These are phyloP conservation scores for Hypoxylon rubiginosum DNA, from an alignment of 2,329 filamentous ascomycete species.

Conservation along the genomic window DNA sequence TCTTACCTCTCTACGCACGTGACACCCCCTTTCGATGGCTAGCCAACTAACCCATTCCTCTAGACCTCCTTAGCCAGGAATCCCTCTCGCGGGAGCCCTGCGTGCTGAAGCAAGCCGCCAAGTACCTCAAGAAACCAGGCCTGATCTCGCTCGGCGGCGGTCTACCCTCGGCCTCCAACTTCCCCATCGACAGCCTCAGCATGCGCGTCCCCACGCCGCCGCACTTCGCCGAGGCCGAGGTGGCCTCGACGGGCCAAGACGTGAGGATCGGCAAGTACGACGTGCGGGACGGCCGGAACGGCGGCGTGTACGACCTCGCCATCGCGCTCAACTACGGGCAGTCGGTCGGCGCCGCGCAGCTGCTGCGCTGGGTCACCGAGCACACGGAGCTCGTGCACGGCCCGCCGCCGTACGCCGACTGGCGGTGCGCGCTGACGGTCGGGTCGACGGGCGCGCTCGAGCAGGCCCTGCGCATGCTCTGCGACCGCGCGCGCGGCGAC, in stretches of 20 bases:
- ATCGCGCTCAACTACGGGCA: slow-evolving; percentile 96
- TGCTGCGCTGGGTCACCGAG: slow-evolving; percentile 92
- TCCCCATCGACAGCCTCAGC: slow-evolving; percentile 85
- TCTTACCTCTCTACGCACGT: not conserved
- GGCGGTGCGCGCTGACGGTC: slow-evolving; percentile 85
- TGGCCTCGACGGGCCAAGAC: slow-evolving; percentile 63
- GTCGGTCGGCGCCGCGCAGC: slow-evolving; percentile 84
- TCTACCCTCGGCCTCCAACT: slow-evolving; percentile 88
- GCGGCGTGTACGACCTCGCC: slow-evolving; percentile 76
- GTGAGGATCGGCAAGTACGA: slow-evolving; percentile 87
- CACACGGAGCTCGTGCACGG: slow-evolving; percentile 92
- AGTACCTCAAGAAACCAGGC: slow-evolving; percentile 82
- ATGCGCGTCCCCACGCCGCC: slow-evolving; percentile 79
- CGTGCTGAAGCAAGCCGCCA: slow-evolving; percentile 86
- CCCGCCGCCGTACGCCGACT: slow-evolving; percentile 92
- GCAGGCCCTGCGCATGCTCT: slow-evolving; percentile 85
- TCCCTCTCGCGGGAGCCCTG: slow-evolving; percentile 72
- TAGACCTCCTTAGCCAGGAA: slow-evolving; percentile 73
- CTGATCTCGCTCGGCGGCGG: slow-evolving; percentile 94
- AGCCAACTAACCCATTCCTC: not conserved
- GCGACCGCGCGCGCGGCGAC: slow-evolving; percentile 76
- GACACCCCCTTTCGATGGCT: slow-evolving; percentile 8
- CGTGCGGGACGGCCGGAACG: slow-evolving; percentile 63
- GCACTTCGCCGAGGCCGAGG: slow-evolving; percentile 78
- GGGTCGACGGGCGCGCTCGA: slow-evolving; percentile 91